These are phyloP conservation scores for Alternaria triticina DNA, from an alignment of 2,329 filamentous ascomycete genomes.

Conservation along the genomic window DNA sequence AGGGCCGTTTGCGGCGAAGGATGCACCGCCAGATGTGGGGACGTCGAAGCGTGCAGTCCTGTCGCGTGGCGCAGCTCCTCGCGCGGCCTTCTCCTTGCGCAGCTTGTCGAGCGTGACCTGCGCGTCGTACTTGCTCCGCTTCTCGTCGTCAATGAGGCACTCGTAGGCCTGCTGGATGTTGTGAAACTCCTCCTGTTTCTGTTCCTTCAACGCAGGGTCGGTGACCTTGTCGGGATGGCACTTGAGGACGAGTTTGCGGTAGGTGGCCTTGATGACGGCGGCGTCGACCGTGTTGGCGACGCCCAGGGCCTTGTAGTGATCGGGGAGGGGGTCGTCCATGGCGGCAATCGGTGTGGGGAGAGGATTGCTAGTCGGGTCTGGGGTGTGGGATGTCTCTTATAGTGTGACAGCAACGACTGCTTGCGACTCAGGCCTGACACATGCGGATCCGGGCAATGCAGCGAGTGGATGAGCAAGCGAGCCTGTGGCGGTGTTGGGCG, in stretches of 20 bases:
- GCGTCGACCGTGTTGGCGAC: slow-evolving; percentile 74
- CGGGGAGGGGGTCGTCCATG: slow-evolving; percentile 61
- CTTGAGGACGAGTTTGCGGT: slow-evolving; percentile 85
- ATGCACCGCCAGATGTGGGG: slow-evolving; percentile 36
- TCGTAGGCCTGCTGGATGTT: slow-evolving; percentile 93
- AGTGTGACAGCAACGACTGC: slow-evolving; percentile 13
- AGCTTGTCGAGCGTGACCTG: slow-evolving; percentile 71
- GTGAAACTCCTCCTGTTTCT: slow-evolving; percentile 88
- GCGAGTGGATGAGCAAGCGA: slow-evolving; percentile 10
- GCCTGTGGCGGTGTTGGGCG: slow-evolving; percentile 31
- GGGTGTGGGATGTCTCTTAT: slow-evolving; percentile 17
- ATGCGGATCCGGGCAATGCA: slow-evolving; percentile 6
- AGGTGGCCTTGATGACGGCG: slow-evolving; percentile 75
- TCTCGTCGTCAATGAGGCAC: slow-evolving; percentile 77
- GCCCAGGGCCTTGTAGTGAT: slow-evolving; percentile 82
- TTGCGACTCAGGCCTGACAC: slow-evolving; percentile 17
- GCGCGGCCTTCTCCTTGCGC: slow-evolving; percentile 61
- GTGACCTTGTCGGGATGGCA: slow-evolving; percentile 93
- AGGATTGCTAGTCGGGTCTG: slow-evolving; percentile 4
- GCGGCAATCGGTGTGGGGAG: slow-evolving; percentile 47
- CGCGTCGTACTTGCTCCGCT: slow-evolving; percentile 79
- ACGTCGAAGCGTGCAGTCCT: slow-evolving; percentile 45
- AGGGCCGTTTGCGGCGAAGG: slow-evolving; percentile 23
- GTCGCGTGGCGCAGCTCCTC: slow-evolving; percentile 30
- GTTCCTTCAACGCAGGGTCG: slow-evolving; percentile 74